A percentile compares a stretch with the other conserved stretches of the same genome.
Evolutionary conservation across 306 rosid species (phyloP).

Genomic region (Dalbergia cultrata): DNA sequence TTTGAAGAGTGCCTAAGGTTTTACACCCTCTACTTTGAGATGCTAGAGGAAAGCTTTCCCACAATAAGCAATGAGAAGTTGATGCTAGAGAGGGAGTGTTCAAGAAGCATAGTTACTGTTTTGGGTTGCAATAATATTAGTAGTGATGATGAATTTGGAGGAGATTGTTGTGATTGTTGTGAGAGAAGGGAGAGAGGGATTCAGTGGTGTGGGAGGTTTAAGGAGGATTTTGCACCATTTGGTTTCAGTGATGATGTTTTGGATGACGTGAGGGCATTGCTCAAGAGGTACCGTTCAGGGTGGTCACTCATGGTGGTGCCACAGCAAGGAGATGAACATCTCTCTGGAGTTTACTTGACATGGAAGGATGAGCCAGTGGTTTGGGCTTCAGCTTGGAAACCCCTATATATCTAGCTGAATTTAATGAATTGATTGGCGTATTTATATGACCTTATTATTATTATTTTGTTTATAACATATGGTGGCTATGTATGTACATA

Average conservation of each 20-base stretch:
- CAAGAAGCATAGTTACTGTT: constrained; percentile 73
- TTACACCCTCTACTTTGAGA: constrained; percentile 79
- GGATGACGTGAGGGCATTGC: constrained; percentile 85
- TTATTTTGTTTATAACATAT: not conserved
- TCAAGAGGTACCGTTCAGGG: constrained; percentile 61
- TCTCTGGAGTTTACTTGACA: constrained; percentile 71
- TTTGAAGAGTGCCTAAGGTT: constrained; percentile 87
- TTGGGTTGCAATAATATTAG: constrained; percentile 59
- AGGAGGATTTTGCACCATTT: constrained; percentile 47
- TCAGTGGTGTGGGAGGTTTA: constrained; percentile 75
- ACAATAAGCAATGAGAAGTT: constrained; percentile 76
- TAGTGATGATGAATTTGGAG: not conserved
- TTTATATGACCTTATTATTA: not conserved
- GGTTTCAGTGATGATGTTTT: constrained; percentile 82
- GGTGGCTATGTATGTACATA: constrained; percentile 2
- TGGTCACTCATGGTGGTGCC: constrained; percentile 64
- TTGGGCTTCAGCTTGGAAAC: constrained; percentile 95
- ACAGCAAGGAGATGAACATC: constrained; percentile 39
- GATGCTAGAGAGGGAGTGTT: constrained; percentile 80
- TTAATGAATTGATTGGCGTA: not conserved
- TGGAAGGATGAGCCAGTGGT: constrained; percentile 84
- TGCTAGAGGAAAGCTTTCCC: constrained; percentile 76
- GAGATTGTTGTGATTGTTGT: constrained; percentile 38
- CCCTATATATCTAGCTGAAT: constrained; percentile 46
- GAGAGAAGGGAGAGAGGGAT: constrained; percentile 80